Percentiles rank a stretch among this genome's conserved stretches.
phyloP scores from a whole-genome alignment of 208 protist species.

The Acanthamoeba triangularis region DNA sequence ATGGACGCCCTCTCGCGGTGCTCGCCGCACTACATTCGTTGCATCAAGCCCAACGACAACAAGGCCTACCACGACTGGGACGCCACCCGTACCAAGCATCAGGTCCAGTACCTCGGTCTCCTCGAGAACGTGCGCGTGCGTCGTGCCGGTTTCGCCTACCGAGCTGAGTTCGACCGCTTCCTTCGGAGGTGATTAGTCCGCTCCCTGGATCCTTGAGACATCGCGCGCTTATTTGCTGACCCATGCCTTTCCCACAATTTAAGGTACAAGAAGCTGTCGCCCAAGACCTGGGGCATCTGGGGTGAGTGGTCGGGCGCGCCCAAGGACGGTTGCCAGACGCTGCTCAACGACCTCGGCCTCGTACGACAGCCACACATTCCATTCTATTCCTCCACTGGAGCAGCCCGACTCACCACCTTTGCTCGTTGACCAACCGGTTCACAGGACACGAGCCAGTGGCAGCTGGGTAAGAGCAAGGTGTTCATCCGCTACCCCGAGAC shows the following conservation, averaged over 20 bases:
- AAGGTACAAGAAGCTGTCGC: constrained; percentile 88
- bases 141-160: constrained; percentile 95
- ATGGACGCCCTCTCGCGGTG: constrained; percentile 94
- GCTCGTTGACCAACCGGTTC: neutral
- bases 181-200: constrained; percentile 84
- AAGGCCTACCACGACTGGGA: constrained; percentile 94
- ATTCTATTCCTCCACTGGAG: neutral
- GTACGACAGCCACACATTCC: constrained; percentile 23
- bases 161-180: constrained; percentile 95
- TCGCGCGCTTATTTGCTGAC: too few relatives aligned
- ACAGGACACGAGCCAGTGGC: constrained; percentile 90
- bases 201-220: too few relatives aligned
- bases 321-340: constrained; percentile 80
- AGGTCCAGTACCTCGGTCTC: constrained; percentile 97
- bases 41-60: constrained; percentile 96
- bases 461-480: constrained; percentile 95
- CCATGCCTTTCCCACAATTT: neutral
- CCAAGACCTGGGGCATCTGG: constrained; percentile 88
- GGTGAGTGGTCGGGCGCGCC: constrained; percentile 87
- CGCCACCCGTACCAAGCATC: constrained; percentile 94
- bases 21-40: constrained; percentile 97
- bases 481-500: constrained; percentile 97
- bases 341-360: constrained; percentile 79
- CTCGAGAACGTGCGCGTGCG: constrained; percentile 96
- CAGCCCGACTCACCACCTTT: neutral